These are phyloP conservation scores for Penstemon newberryi DNA, from an alignment of 257 asterid genomes.

Conservation along the genomic window DNA sequence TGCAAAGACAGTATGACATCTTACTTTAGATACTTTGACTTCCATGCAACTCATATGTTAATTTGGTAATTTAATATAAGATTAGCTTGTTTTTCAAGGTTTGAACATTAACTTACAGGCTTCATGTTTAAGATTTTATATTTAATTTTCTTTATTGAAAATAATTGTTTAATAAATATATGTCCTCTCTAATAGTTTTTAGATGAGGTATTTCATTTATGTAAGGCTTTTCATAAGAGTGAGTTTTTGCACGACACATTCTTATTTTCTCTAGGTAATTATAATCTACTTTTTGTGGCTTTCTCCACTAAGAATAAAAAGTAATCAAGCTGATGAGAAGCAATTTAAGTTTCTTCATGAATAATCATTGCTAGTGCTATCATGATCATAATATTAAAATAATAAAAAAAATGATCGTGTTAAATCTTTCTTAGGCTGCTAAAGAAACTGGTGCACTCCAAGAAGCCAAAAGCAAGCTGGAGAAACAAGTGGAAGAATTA, in stretches of 20 bases:
- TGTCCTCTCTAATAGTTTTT: neutral
- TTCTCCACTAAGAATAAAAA: neutral
- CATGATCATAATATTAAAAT: neutral
- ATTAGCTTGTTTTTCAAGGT: neutral
- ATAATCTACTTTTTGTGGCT: neutral
- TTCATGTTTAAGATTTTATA: neutral
- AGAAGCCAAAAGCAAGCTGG: slow-evolving; percentile 76
- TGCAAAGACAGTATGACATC: slow-evolving; percentile 11
- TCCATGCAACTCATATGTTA: neutral
- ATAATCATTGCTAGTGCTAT: slow-evolving; percentile 16
- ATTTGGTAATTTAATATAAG: neutral
- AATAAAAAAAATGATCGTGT: neutral
- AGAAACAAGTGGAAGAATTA: slow-evolving; percentile 71
- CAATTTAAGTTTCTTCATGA: neutral
- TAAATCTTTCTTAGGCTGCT: slow-evolving; percentile 62
- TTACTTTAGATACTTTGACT: neutral
- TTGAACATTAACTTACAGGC: neutral
- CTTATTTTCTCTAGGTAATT: too few species aligned
- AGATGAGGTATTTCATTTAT: too few species aligned
- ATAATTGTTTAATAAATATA: neutral
- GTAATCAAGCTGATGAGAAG: slow-evolving; percentile 8
- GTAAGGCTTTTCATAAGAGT: too few species aligned
- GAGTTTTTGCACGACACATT: too few species aligned
- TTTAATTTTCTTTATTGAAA: neutral
- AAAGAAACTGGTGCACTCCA: slow-evolving; percentile 89